phyloP scores from a whole-genome alignment of 805 yeast species.

The Saccharomyces kudriavzevii region DNA sequence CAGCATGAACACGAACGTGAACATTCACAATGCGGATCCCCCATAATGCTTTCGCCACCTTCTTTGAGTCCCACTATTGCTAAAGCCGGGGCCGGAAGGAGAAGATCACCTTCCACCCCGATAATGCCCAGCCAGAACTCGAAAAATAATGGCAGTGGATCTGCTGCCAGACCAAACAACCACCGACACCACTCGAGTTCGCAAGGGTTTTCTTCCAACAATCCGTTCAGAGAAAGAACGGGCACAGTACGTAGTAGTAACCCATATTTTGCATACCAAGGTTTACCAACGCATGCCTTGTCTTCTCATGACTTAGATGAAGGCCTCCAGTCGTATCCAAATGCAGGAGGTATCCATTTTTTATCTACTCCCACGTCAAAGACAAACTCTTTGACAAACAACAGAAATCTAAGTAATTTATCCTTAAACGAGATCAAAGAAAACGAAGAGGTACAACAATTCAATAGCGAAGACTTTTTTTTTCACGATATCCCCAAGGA shows the following conservation, averaged over 20 bases:
- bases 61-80: neutral
- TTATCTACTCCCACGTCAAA: neutral
- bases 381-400: slow-evolving; percentile 1
- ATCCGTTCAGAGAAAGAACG: slow-evolving; percentile 9
- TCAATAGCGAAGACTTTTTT: neutral
- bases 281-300: slow-evolving; percentile 45
- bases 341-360: neutral
- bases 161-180: neutral
- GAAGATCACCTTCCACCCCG: slow-evolving; percentile 20
- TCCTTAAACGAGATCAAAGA: slow-evolving; percentile 32
- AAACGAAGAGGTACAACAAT: slow-evolving; percentile 23
- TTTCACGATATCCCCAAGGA: neutral
- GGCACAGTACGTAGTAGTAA: slow-evolving; percentile 21
- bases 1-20: neutral
- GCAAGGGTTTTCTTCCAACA: slow-evolving; percentile 2
- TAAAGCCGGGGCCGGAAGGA: slow-evolving; percentile 3
- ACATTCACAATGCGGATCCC: neutral
- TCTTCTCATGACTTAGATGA: slow-evolving; percentile 13
- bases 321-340: neutral
- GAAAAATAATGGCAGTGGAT: neutral
- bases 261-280: slow-evolving; percentile 51
- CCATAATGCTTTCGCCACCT: neutral
- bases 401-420: slow-evolving; percentile 19
- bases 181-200: neutral
- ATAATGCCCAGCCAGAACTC: slow-evolving; percentile 15